phyloP scores from a whole-genome alignment of 1,284 basidiomycete species.

The Meira miltonrushii region DNA sequence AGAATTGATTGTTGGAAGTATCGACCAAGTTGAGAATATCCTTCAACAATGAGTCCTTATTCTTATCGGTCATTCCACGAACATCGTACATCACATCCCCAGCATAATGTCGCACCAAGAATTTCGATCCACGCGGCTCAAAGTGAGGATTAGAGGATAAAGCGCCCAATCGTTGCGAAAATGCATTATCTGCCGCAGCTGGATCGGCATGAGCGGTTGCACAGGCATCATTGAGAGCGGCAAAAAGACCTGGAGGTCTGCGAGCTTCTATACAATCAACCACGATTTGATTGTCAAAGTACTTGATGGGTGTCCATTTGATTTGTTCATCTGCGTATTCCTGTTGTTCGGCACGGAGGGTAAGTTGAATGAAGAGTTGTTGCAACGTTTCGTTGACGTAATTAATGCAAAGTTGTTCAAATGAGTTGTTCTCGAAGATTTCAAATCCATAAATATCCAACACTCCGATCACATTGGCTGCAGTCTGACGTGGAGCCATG shows the following conservation, averaged over 20 bases:
- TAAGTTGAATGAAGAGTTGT: constrained; percentile 96
- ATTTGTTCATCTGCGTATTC: constrained; percentile 98
- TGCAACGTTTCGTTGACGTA: constrained; percentile 99
- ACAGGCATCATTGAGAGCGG: constrained; percentile 94
- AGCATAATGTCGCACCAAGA: constrained; percentile 68
- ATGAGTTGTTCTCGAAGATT: constrained; percentile 97
- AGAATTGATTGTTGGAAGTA: constrained; percentile 57
- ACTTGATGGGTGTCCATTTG: constrained; percentile 94
- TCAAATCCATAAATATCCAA: constrained; percentile 88
- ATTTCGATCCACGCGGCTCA: constrained; percentile 60
- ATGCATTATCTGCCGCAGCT: constrained; percentile 90
- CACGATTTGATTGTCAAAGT: constrained; percentile 63
- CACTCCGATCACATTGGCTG: constrained; percentile 88
- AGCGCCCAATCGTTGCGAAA: constrained; percentile 78
- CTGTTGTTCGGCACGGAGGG: constrained; percentile 97
- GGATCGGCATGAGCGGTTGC: constrained; percentile 98
- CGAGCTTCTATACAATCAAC: constrained; percentile 97
- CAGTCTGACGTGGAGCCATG: constrained; percentile 71
- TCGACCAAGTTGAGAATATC: constrained; percentile 87
- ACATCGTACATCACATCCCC: constrained; percentile 99
- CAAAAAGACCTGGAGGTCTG: constrained; percentile 93
- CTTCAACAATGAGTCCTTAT: constrained; percentile 94
- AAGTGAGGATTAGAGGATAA: constrained; percentile 60
- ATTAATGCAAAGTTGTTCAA: constrained; percentile 99
- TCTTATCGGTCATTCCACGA: constrained; percentile 98